These are phyloP conservation scores for Amanita jacksonii DNA, from an alignment of 768 basidiomycete genomes.

Conservation along the genomic window DNA sequence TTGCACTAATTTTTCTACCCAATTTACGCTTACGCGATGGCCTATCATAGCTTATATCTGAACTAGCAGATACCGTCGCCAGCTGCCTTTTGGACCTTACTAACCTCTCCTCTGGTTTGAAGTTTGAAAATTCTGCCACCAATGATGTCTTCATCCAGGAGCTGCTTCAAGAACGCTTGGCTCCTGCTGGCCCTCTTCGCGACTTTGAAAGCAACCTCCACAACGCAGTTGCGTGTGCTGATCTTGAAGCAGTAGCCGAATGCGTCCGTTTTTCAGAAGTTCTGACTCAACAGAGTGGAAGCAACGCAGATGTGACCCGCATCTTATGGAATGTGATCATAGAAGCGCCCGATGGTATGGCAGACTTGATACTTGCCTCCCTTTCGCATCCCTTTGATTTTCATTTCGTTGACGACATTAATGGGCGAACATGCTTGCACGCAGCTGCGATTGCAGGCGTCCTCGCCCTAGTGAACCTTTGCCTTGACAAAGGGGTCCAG, in stretches of 20 bases:
- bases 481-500: constrained; percentile 64
- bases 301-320: constrained; percentile 69
- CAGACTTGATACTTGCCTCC: constrained; percentile 64
- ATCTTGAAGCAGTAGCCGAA: constrained; percentile 53
- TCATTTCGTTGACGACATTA: constrained; percentile 92
- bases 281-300: constrained; percentile 49
- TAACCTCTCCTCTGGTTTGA: constrained; percentile 63
- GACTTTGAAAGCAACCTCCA: constrained; percentile 85
- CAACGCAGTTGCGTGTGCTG: constrained; percentile 59
- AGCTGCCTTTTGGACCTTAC: constrained; percentile 73
- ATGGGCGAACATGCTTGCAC: constrained; percentile 88
- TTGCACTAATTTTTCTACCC: constrained; percentile 7
- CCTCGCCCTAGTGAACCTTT: constrained; percentile 67
- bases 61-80: constrained; percentile 87
- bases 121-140: constrained; percentile 70
- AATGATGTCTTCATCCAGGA: constrained; percentile 71
- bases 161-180: constrained; percentile 50
- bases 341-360: constrained; percentile 65
- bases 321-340: constrained; percentile 91
- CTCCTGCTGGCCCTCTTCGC: constrained; percentile 64
- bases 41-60: constrained; percentile 70
- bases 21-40: constrained; percentile 4
- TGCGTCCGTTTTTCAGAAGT: constrained; percentile 63
- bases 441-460: constrained; percentile 86
- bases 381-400: constrained; percentile 74